These are phyloP conservation scores for Chaetomium olivaceum DNA, from an alignment of 2,329 filamentous ascomycete species.

Conservation along the genomic window DNA sequence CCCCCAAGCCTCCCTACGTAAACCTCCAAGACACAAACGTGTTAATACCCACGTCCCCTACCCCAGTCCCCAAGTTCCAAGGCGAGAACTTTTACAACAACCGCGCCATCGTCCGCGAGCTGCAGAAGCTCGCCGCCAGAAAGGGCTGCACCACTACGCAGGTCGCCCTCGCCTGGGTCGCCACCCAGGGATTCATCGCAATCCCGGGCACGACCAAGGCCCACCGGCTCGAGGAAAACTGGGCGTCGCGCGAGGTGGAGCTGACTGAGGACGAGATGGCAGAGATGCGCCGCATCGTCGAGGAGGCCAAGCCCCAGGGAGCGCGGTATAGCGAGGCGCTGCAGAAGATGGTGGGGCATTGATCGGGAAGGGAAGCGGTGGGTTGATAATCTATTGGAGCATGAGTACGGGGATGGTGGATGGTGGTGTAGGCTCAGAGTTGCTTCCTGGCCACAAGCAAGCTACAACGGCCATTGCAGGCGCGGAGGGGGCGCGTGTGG, in stretches of 20 bases:
- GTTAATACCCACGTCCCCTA: background rate
- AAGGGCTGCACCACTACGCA: slow-evolving; percentile 15
- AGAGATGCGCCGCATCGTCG: slow-evolving; percentile 8
- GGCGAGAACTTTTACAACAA: slow-evolving; percentile 15
- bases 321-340: slow-evolving; percentile 3
- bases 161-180: slow-evolving; percentile 16
- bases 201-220: slow-evolving; percentile 15
- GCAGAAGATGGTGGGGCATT: slow-evolving; percentile 7
- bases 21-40: background rate
- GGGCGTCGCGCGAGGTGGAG: slow-evolving; percentile 11
- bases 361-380: background rate
- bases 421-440: background rate
- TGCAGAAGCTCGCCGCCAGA: slow-evolving; percentile 9
- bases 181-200: slow-evolving; percentile 10
- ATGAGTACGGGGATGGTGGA: background rate
- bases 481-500: too few relatives aligned
- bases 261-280: slow-evolving; percentile 7
- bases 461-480: background rate
- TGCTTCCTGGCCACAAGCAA: background rate
- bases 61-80: slow-evolving; percentile 15
- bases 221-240: slow-evolving; percentile 13
- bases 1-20: background rate
- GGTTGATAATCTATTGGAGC: background rate
- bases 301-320: slow-evolving; percentile 11
- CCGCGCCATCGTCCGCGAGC: slow-evolving; percentile 6